Conservation (phyloP, 208 protist species). For the Lotmaria passim region DNA sequence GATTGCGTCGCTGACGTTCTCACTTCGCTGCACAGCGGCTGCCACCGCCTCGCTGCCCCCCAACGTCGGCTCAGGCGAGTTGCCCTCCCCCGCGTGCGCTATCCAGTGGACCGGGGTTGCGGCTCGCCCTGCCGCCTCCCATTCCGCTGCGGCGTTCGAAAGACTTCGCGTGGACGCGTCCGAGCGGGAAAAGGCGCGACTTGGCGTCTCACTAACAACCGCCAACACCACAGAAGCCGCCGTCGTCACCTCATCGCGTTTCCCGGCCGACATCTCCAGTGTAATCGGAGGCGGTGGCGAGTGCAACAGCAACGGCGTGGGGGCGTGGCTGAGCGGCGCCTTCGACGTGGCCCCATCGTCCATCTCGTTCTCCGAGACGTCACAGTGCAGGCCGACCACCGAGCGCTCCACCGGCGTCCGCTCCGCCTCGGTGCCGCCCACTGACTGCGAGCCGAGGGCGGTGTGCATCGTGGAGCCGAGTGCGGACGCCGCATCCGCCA, state of each 20-base stretch:
- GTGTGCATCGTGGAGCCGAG: background rate
- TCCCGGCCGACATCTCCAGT: background rate
- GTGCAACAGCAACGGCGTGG: background rate
- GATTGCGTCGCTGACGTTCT: background rate
- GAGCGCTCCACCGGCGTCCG: slow-evolving; percentile 19
- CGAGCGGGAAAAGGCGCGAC: slow-evolving; percentile 19
- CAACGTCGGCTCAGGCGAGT: background rate
- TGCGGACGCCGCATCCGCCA: background rate
- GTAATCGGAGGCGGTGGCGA: background rate
- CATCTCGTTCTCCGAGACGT: slow-evolving; percentile 3
- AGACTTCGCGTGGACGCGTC: slow-evolving; percentile 22
- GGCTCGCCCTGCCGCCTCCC: background rate
- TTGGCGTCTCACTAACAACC: background rate
- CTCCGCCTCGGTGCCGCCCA: slow-evolving; percentile 10
- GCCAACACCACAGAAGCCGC: background rate
- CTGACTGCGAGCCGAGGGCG: slow-evolving; percentile 1
- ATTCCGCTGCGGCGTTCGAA: background rate
- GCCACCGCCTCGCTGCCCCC: background rate
- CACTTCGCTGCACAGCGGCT: background rate
- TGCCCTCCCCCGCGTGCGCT: background rate
- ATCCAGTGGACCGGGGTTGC: background rate
- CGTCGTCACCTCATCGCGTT: background rate
- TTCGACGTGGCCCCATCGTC: background rate
- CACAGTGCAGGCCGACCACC: background rate
- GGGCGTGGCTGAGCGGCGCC: slow-evolving; percentile 25